Evolutionary conservation across 148 eudicot species (phyloP).

Genomic region (Pouteria glomerata): DNA sequence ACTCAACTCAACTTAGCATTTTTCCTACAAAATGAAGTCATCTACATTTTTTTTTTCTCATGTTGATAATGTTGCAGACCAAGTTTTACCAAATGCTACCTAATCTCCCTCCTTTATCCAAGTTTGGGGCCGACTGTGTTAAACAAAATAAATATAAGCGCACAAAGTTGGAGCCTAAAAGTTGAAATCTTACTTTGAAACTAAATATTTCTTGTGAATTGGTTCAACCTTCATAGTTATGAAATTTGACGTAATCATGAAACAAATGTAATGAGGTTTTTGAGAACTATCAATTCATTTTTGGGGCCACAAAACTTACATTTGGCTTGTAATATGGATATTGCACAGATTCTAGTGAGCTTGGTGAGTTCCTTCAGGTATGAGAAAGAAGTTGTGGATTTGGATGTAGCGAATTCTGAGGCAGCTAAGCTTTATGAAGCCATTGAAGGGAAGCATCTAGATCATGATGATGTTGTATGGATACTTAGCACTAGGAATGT

Average conservation of each 20-base stretch:
- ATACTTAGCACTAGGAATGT: constrained; percentile 60
- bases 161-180: too few species aligned
- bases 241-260: background rate
- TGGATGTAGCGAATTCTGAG: constrained; percentile 46
- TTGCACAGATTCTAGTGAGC: constrained; percentile 54
- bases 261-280: background rate
- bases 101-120: too few species aligned
- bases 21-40: too few species aligned
- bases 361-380: constrained; percentile 74
- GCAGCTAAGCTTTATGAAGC: constrained; percentile 50
- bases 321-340: too few species aligned
- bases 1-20: background rate
- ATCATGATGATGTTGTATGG: constrained; percentile 47
- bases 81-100: too few species aligned
- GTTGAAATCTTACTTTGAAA: too few species aligned
- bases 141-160: too few species aligned
- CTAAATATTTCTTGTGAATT: too few species aligned
- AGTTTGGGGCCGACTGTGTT: too few species aligned
- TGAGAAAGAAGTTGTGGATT: constrained; percentile 56
- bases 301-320: constrained; percentile 30
- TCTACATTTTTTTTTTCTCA: too few species aligned
- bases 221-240: background rate
- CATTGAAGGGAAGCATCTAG: constrained; percentile 45
- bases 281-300: background rate
- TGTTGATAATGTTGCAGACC: too few species aligned